A percentile compares a stretch with the other conserved stretches of the same genome.
Conservation (phyloP, 257 asterid species). For the Fraxinus quadrangulata region DNA sequence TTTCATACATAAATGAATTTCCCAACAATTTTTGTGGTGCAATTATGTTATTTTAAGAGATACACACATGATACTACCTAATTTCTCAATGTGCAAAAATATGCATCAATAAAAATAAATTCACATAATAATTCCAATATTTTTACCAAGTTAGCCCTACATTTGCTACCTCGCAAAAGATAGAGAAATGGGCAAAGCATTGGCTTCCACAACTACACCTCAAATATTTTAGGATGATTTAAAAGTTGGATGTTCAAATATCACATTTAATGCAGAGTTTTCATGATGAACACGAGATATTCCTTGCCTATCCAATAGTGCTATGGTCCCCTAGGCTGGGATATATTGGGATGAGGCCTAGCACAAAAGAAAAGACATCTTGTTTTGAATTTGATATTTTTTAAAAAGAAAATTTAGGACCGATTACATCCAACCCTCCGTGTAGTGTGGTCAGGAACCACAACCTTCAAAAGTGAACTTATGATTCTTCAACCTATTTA, state of each 20-base stretch:
- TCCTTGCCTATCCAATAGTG: background rate
- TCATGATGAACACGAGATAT: background rate
- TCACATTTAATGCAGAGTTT: background rate
- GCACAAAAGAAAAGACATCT: background rate
- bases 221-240: slow-evolving; percentile 16
- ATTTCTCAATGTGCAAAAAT: no score
- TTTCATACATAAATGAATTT: background rate
- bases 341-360: background rate
- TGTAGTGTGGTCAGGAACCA: background rate
- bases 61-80: no score
- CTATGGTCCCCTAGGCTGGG: background rate
- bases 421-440: background rate
- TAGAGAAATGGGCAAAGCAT: slow-evolving; percentile 19
- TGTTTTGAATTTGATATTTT: background rate
- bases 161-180: background rate
- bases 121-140: background rate
- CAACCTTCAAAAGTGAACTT: background rate
- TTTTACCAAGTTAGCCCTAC: background rate
- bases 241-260: slow-evolving; percentile 20
- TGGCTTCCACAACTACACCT: slow-evolving; percentile 6
- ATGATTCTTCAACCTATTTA: no score
- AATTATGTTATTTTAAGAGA: no score
- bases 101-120: no score
- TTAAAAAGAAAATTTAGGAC: background rate
- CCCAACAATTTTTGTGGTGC: background rate